Evolutionary conservation across 176 grass and related monocot species (phyloP).

Genomic region (Carex littledalei): DNA sequence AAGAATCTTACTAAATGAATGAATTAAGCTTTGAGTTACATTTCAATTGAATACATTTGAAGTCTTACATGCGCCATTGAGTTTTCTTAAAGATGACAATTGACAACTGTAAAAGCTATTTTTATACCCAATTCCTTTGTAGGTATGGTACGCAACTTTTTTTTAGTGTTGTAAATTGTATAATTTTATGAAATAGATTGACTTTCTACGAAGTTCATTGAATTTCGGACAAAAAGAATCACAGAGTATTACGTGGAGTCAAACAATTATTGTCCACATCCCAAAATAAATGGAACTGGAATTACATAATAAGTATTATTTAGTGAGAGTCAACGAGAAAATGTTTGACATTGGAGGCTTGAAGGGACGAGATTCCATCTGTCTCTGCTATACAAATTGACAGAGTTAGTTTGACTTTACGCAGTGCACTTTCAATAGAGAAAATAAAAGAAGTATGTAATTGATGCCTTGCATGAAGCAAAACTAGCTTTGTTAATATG

Average conservation of each 20-base stretch:
- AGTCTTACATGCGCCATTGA: not conserved
- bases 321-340: not conserved
- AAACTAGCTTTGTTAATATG: too few relatives aligned
- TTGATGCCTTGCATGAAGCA: too few relatives aligned
- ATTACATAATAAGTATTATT: not conserved
- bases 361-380: not conserved
- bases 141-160: not conserved
- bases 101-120: not conserved
- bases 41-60: too few relatives aligned
- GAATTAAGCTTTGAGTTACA: too few relatives aligned
- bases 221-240: not conserved
- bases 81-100: not conserved
- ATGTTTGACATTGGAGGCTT: conserved; percentile 2
- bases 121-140: not conserved
- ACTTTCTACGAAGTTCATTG: not conserved
- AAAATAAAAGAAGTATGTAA: too few relatives aligned
- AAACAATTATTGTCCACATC: conserved; percentile 7
- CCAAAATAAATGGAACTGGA: not conserved
- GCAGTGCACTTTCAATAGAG: too few relatives aligned
- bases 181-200: not conserved
- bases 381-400: not conserved
- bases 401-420: too few relatives aligned
- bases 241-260: not conserved
- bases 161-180: conserved; percentile 5
- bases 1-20: too few relatives aligned